Evolutionary conservation across 306 rosid genomes (phyloP).

Genomic region (Bauhinia variegata): DNA sequence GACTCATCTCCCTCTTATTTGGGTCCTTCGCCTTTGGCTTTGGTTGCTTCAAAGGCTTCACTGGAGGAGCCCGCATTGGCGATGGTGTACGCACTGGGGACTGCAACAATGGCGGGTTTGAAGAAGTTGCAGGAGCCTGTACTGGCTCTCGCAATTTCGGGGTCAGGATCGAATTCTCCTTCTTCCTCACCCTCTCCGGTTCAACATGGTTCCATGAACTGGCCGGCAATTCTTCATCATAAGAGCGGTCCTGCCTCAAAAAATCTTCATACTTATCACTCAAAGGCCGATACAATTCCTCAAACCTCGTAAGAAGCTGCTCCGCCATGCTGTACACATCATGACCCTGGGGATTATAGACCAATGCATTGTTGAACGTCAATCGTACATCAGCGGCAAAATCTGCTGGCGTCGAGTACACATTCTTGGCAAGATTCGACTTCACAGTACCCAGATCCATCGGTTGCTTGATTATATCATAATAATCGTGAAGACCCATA

Average conservation of each 20-base stretch:
- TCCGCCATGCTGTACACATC: constrained; percentile 67
- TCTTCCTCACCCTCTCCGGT: constrained; percentile 52
- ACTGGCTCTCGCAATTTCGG: constrained; percentile 29
- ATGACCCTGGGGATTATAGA: constrained; percentile 84
- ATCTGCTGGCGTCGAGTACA: constrained; percentile 58
- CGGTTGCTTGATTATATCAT: constrained; percentile 74
- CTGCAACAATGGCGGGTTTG: constrained; percentile 57
- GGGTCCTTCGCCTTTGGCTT: constrained; percentile 97
- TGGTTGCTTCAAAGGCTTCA: constrained; percentile 83
- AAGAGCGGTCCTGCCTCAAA: constrained; percentile 40
- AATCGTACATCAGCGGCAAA: constrained; percentile 76
- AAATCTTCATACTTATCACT: constrained; percentile 47
- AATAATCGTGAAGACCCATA: constrained; percentile 81
- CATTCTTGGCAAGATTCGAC: constrained; percentile 50
- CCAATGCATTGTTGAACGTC: constrained; percentile 79
- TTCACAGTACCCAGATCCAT: constrained; percentile 97
- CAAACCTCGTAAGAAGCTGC: constrained; percentile 62
- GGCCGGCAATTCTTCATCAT: constrained; percentile 77
- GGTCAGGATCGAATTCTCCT: constrained; percentile 37
- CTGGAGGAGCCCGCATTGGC: constrained; percentile 57
- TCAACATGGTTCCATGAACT: constrained; percentile 83
- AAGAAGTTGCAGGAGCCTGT: constrained; percentile 52
- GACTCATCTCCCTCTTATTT: constrained; percentile 86
- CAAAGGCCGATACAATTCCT: constrained; percentile 66
- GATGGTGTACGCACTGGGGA: constrained; percentile 74